A percentile compares a stretch with the other conserved stretches of the same genome.
Conservation (phyloP, 2,329 filamentous ascomycete species). For the Colletotrichum simmondsii region DNA sequence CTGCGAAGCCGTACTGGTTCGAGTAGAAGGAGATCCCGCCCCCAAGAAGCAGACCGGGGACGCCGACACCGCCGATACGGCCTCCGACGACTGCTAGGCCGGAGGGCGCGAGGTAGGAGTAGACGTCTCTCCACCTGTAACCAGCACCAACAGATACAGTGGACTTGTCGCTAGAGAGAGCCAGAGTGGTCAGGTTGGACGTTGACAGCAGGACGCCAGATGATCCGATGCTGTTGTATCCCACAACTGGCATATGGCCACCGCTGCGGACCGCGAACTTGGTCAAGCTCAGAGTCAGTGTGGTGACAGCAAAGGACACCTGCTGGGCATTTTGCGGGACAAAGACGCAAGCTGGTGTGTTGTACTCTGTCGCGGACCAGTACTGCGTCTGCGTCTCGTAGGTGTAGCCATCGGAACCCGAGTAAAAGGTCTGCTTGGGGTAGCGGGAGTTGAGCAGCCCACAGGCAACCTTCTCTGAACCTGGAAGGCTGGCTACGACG, state of each 20-base stretch:
- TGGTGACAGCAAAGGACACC: constrained; percentile 38
- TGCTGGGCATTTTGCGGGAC: constrained; percentile 38
- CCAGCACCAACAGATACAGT: constrained; percentile 45
- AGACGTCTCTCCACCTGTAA: constrained; percentile 44
- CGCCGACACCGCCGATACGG: constrained; percentile 42
- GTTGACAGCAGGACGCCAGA: constrained; percentile 50
- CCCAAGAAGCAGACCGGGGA: constrained; percentile 42
- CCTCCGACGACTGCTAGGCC: constrained; percentile 41
- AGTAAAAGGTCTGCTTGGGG: constrained; percentile 7
- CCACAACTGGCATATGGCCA: constrained; percentile 42
- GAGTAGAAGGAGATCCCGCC: constrained; percentile 47
- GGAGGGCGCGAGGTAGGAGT: constrained; percentile 39
- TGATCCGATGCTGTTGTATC: constrained; percentile 41
- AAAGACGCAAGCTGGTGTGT: constrained; percentile 40
- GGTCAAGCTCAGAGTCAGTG: constrained; percentile 35
- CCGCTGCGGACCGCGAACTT: constrained; percentile 42
- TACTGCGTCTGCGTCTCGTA: constrained; percentile 25
- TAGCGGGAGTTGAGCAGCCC: constrained; percentile 1
- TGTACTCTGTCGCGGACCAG: constrained; percentile 19
- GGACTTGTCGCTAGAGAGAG: constrained; percentile 40
- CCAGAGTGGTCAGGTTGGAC: constrained; percentile 43
- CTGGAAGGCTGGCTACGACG: background rate
- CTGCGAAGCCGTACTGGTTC: constrained; percentile 41
- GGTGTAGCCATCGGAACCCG: constrained; percentile 9
- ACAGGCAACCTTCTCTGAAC: constrained; percentile 10